Conservation (phyloP, 768 basidiomycete species). For the Tricholoma sp. region DNA sequence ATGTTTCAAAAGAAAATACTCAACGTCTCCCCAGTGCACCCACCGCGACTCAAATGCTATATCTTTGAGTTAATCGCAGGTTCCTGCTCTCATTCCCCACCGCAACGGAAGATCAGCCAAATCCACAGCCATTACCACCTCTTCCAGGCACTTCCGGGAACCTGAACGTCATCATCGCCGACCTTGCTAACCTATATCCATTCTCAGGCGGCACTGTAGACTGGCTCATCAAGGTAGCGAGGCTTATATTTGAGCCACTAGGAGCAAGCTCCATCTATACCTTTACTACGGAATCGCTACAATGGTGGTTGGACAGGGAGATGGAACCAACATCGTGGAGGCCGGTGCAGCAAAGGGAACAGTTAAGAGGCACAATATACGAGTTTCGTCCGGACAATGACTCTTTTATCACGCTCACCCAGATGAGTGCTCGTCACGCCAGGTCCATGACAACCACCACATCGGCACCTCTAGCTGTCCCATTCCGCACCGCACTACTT, state of each 20-base stretch:
- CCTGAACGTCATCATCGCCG: background rate
- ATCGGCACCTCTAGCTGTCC: background rate
- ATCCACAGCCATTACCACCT: no score
- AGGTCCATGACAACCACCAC: background rate
- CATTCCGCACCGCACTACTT: background rate
- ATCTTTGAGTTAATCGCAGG: background rate
- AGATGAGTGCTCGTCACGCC: background rate
- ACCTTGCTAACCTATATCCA: background rate
- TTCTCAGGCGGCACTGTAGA: slow-evolving; percentile 12
- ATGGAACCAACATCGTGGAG: slow-evolving; percentile 7
- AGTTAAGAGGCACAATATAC: slow-evolving; percentile 14
- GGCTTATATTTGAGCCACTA: slow-evolving; percentile 15
- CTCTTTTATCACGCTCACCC: no score
- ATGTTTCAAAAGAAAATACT: background rate
- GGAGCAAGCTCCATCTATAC: slow-evolving; percentile 16
- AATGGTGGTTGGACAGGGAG: no score
- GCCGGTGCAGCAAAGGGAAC: slow-evolving; percentile 8
- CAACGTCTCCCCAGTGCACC: background rate
- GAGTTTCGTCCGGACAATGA: slow-evolving; percentile 10
- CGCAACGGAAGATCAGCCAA: background rate
- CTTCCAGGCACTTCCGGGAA: background rate
- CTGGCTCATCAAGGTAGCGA: slow-evolving; percentile 12
- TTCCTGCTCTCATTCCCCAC: background rate
- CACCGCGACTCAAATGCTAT: background rate
- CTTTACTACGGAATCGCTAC: slow-evolving; percentile 13